These are phyloP conservation scores for Apiotrichum sp. DNA, from an alignment of 1,284 basidiomycete species.

Conservation along the genomic window DNA sequence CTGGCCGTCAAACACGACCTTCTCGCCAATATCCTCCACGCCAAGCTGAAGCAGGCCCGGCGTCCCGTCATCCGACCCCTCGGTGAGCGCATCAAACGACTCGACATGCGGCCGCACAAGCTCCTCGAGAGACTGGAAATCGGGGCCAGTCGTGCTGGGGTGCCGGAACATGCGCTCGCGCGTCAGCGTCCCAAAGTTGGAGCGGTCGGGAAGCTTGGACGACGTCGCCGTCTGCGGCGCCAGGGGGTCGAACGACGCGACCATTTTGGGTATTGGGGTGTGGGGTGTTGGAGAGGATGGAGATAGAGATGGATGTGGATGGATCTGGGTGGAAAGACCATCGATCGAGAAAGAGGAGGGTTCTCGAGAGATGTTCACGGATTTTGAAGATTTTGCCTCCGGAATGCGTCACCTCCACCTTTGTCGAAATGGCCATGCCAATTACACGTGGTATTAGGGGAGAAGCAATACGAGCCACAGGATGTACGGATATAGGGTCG, in stretches of 20 bases:
- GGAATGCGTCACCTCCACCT: background rate
- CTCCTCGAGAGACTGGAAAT: conserved; percentile 80
- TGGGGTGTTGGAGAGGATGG: background rate
- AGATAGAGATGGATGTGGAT: background rate
- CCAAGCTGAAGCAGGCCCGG: conserved; percentile 74
- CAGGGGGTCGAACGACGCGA: conserved; percentile 36
- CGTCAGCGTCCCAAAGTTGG: conserved; percentile 71
- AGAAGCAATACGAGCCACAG: no score
- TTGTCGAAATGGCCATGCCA: no score
- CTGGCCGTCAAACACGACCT: conserved; percentile 86
- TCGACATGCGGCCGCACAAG: conserved; percentile 92
- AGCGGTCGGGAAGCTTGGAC: conserved; percentile 26
- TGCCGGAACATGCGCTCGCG: conserved; percentile 76
- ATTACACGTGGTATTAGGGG: no score
- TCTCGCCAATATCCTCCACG: conserved; percentile 77
- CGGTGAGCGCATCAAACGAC: conserved; percentile 93
- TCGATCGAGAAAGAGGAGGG: no score
- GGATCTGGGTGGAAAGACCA: no score
- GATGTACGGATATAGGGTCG: no score
- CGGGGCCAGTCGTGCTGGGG: conserved; percentile 64
- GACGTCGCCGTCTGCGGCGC: conserved; percentile 33
- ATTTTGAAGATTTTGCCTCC: background rate
- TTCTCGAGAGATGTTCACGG: background rate
- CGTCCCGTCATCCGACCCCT: conserved; percentile 70
- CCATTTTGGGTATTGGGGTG: conserved; percentile 5